These are phyloP conservation scores for Hydnomerulius pinastri DNA, from an alignment of 768 basidiomycete genomes.

Conservation along the genomic window DNA sequence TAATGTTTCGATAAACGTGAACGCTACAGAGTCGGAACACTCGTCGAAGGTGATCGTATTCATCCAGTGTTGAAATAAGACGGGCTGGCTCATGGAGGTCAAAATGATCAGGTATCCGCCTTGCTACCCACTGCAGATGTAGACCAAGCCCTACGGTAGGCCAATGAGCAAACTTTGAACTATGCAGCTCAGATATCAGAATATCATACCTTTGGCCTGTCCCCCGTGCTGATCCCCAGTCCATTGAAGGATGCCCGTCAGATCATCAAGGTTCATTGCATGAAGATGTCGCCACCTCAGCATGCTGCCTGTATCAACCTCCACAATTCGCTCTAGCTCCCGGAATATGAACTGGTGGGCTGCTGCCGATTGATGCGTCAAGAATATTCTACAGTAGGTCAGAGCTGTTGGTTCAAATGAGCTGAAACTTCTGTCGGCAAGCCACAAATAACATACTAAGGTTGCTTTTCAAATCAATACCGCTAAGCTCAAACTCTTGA, in stretches of 20 bases:
- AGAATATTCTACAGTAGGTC: constrained; percentile 18
- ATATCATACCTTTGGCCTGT: neutral
- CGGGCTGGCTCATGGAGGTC: constrained; percentile 25
- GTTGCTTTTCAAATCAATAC: constrained; percentile 21
- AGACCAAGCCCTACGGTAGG: constrained; percentile 18
- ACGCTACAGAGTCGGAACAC: constrained; percentile 20
- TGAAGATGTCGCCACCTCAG: constrained; percentile 27
- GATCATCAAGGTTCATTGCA: constrained; percentile 6
- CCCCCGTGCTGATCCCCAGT: constrained; percentile 10
- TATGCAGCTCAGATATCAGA: neutral
- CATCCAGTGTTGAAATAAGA: constrained; percentile 3
- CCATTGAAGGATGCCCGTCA: constrained; percentile 17
- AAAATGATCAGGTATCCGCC: neutral
- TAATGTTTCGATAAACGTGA: constrained; percentile 23
- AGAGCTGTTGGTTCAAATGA: constrained; percentile 15
- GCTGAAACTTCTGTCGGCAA: neutral
- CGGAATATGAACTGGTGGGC: constrained; percentile 23
- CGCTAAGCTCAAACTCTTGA: constrained; percentile 31
- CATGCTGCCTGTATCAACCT: constrained; percentile 19
- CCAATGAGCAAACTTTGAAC: neutral
- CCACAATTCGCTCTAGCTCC: constrained; percentile 21
- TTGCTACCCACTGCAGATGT: constrained; percentile 15
- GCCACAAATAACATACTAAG: constrained; percentile 6
- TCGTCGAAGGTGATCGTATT: constrained; percentile 26
- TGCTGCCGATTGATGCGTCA: constrained; percentile 19